These are phyloP conservation scores for Scheffersomyces coipomensis DNA, from an alignment of 805 yeast genomes.

Conservation along the genomic window DNA sequence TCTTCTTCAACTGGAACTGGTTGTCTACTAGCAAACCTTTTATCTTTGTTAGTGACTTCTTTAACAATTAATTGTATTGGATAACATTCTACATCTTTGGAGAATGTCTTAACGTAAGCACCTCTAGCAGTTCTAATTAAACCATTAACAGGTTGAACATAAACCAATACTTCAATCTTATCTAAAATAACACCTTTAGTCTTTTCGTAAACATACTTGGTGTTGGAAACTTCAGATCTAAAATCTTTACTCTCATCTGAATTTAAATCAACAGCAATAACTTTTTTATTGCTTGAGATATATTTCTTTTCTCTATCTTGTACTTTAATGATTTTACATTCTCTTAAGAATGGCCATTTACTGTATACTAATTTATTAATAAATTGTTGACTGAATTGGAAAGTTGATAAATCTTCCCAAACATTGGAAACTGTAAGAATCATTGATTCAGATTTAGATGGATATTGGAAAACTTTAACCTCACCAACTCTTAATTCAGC, in stretches of 20 bases:
- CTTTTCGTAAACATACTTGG: slow-evolving; percentile 44
- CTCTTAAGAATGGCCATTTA: slow-evolving; percentile 89
- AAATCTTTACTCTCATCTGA: slow-evolving; percentile 49
- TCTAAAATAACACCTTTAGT: slow-evolving; percentile 64
- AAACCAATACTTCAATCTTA: slow-evolving; percentile 54
- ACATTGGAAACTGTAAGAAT: slow-evolving; percentile 59
- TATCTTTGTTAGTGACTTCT: slow-evolving; percentile 68
- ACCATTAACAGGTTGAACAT: slow-evolving; percentile 78
- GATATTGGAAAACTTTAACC: slow-evolving; percentile 77
- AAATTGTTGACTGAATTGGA: slow-evolving; percentile 63
- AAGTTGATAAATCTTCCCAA: slow-evolving; percentile 54
- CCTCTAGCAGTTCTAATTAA: slow-evolving; percentile 67
- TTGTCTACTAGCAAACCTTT: slow-evolving; percentile 66
- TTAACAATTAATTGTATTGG: slow-evolving; percentile 86
- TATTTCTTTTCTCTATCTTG: slow-evolving; percentile 53
- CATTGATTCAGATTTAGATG: slow-evolving; percentile 81
- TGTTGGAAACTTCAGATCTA: slow-evolving; percentile 34
- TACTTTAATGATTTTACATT: slow-evolving; percentile 67
- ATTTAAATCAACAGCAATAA: slow-evolving; percentile 33
- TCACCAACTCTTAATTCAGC: slow-evolving; percentile 57
- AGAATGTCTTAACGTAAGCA: slow-evolving; percentile 72
- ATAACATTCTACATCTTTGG: slow-evolving; percentile 48
- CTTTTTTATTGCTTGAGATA: slow-evolving; percentile 27
- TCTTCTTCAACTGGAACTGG: slow-evolving; percentile 80
- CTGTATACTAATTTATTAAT: slow-evolving; percentile 66